Conservation (phyloP, 1,139 yeast species). For the Magnusiomyces suaveolens region DNA sequence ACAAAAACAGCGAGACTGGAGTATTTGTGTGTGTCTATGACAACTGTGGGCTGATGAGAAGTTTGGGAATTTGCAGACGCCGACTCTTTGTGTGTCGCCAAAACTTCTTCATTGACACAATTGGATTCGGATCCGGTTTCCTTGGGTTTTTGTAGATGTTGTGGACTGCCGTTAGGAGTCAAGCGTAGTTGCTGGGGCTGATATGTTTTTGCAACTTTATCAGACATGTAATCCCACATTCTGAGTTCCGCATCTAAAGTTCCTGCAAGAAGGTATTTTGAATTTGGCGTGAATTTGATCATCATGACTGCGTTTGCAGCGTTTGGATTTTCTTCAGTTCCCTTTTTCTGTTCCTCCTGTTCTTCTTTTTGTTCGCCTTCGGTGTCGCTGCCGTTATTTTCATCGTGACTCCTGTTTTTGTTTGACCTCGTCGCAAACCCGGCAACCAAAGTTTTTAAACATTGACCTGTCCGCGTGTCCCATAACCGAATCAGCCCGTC, state of each 20-base stretch:
- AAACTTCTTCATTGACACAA: too few relatives aligned
- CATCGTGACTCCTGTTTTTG: conserved; percentile 51
- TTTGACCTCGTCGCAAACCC: conserved; percentile 26
- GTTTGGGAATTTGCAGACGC: too few relatives aligned
- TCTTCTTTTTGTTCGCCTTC: background rate
- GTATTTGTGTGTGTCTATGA: conserved; percentile 31
- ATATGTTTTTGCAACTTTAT: conserved; percentile 32
- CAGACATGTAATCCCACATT: conserved; percentile 53
- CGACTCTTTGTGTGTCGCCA: too few relatives aligned
- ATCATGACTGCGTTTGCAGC: conserved; percentile 32
- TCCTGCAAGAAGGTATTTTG: conserved; percentile 66
- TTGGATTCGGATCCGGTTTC: background rate
- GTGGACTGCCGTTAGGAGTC: conserved; percentile 18
- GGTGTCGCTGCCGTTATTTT: background rate
- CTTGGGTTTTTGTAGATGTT: background rate
- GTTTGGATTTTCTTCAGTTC: background rate
- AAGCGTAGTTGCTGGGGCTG: conserved; percentile 17
- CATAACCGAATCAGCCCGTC: conserved; percentile 84
- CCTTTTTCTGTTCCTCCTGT: background rate
- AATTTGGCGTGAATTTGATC: conserved; percentile 73
- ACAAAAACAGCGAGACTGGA: conserved; percentile 20
- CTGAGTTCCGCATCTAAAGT: conserved; percentile 75
- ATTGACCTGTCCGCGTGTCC: conserved; percentile 83
- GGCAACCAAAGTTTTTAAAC: conserved; percentile 74
- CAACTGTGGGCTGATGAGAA: conserved; percentile 23